Evolutionary conservation across 2,329 filamentous ascomycete species (phyloP).

Genomic region (Sporothrix protearum): DNA sequence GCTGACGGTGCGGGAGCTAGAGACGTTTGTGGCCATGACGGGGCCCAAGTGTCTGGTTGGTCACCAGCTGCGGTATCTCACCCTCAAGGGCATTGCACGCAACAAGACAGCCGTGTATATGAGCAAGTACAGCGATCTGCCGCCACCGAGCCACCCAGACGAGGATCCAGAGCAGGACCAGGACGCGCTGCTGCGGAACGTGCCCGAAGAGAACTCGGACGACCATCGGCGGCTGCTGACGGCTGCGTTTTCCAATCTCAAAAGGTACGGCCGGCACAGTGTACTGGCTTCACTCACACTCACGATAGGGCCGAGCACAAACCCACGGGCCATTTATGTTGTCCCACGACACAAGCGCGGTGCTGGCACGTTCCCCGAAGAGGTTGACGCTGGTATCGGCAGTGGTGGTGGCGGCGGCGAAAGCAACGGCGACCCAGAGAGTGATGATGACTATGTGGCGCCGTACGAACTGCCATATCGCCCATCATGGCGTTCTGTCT

Average conservation of each 20-base stretch:
- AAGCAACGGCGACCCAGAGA: neutral
- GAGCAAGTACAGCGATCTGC: neutral
- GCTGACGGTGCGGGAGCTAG: neutral
- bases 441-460: neutral
- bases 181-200: neutral
- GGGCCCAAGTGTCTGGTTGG: neutral
- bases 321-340: neutral
- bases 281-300: neutral
- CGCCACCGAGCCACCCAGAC: neutral
- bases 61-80: slow-evolving; percentile 11
- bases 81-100: slow-evolving; percentile 13
- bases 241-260: slow-evolving; percentile 3
- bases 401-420: neutral
- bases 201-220: neutral
- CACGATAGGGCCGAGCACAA: neutral
- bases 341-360: slow-evolving; percentile 10
- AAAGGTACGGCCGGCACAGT: neutral
- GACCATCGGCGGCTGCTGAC: slow-evolving; percentile 15
- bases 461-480: slow-evolving; percentile 11
- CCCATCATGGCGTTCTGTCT: slow-evolving; percentile 1
- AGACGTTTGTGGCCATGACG: slow-evolving; percentile 11
- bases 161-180: slow-evolving; percentile 14
- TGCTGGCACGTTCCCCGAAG: neutral
- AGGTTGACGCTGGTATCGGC: slow-evolving; percentile 1
- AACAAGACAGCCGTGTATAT: neutral